Percentiles rank a stretch among this genome's conserved stretches.
Evolutionary conservation across 345 rosid genomes (phyloP).

Genomic region (Gossypium herbaceum): DNA sequence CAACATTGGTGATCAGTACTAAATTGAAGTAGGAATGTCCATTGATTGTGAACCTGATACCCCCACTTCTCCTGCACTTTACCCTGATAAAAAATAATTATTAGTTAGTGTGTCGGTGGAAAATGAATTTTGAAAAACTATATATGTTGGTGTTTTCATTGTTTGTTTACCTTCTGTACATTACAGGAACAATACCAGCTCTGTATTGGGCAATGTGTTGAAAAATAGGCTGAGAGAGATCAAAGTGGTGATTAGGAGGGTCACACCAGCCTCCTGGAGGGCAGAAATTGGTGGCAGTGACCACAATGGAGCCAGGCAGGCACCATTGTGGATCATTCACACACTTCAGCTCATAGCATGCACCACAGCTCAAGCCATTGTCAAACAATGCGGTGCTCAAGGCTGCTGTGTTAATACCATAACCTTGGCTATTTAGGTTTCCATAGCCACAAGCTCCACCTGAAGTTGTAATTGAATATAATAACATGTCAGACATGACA

Average conservation of each 20-base stretch:
- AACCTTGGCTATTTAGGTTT: constrained; percentile 64
- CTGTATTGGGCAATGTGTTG: constrained; percentile 60
- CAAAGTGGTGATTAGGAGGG: constrained; percentile 75
- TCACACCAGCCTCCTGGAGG: constrained; percentile 87
- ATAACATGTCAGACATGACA: background rate
- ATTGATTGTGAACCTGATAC: constrained; percentile 66
- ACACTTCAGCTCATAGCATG: constrained; percentile 60
- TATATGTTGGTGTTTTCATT: background rate
- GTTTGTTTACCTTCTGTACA: constrained; percentile 53
- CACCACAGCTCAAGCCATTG: constrained; percentile 65
- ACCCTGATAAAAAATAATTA: constrained; percentile 33
- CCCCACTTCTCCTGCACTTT: constrained; percentile 64
- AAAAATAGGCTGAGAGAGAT: constrained; percentile 75
- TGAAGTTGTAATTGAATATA: constrained; percentile 4
- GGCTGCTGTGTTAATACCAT: constrained; percentile 74
- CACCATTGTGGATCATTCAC: constrained; percentile 81
- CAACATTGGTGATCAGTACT: constrained; percentile 65
- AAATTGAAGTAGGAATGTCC: constrained; percentile 80
- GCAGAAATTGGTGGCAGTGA: constrained; percentile 84
- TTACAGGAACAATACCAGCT: constrained; percentile 77
- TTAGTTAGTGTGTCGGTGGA: background rate
- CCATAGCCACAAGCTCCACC: constrained; percentile 91
- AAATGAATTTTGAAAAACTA: background rate
- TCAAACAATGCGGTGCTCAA: constrained; percentile 67
- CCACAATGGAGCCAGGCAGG: constrained; percentile 57